Evolutionary conservation across 192 early-diverging fungal species (phyloP), one percentile per base, ranked within the genome.

Genomic region (Pecoramyces ruminantium): DNA sequence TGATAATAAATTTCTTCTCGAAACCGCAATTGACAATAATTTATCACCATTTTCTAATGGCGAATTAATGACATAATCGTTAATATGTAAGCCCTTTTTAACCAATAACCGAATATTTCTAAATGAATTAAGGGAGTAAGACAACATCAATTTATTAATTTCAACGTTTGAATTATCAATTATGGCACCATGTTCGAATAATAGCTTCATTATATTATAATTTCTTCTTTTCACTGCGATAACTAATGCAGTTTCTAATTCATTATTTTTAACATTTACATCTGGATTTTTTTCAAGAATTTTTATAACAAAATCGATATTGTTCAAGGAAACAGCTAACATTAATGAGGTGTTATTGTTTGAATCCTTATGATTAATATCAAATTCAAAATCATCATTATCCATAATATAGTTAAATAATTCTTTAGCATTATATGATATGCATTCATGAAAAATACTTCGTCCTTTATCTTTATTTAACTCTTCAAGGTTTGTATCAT

Each of bases 1-100:
- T 11, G 5, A n/a, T 5, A 6, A n/a, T 0, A 11, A n/a, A 8
- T 25, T n/a, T 11, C 9, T 2, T n/a, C 0, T 1, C 11, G 1
- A 4, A 11, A 17, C 17, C 2, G 51, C 25, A 21, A n/a, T 4
- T 8, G 25, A n/a, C n/a, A 67, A 67, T 67, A n/a, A 21, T 2
- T 25, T n/a, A n/a, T 5, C 8, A 9, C 25, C 25, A 9, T 27
- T 2, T 2, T 67, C 17, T 8, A 21, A n/a, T 9, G 4, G 0
- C 4, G 51, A 4, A 67, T 67, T 67, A 67, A 67, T n/a, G 0
- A 67, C n/a, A 67, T 67, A 67, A 9, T 67, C 25, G n/a, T 67
- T 67, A 67, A 67, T 67, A n/a, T 67, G 17, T 21, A 67, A 67
- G 0, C 51, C 51, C 25, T 67, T 4, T n/a, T 67, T 67, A 4